A percentile compares a stretch with the other conserved stretches of the same genome.
Conservation (phyloP, 208 protist genomes). For the Leishmania amazonensis region DNA sequence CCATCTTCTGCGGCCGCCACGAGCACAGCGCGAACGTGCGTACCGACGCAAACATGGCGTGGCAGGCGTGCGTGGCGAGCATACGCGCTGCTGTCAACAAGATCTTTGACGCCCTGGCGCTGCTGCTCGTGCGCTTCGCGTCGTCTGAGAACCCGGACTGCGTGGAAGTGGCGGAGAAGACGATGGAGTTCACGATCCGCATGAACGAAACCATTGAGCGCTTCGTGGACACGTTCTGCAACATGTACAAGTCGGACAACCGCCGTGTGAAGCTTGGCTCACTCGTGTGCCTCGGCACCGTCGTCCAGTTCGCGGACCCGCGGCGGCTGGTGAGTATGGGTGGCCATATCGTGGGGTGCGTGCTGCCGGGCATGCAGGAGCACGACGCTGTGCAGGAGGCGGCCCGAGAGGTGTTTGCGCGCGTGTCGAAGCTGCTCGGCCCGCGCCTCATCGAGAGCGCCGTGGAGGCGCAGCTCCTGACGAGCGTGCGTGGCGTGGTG, state of each 20-base stretch:
- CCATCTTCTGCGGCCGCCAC: constrained; percentile 86
- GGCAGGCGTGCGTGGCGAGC: constrained; percentile 90
- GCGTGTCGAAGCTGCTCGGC: constrained; percentile 74
- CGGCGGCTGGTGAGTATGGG: constrained; percentile 75
- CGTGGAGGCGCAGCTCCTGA: constrained; percentile 83
- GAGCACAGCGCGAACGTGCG: constrained; percentile 82
- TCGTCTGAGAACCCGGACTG: constrained; percentile 86
- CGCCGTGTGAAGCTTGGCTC: constrained; percentile 73
- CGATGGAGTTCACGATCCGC: constrained; percentile 89
- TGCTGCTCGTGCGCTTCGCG: constrained; percentile 73
- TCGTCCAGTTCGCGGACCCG: constrained; percentile 75
- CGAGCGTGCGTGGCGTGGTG: constrained; percentile 85
- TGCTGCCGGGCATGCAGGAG: constrained; percentile 91
- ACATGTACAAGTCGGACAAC: constrained; percentile 64
- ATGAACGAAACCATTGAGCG: constrained; percentile 86
- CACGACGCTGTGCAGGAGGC: constrained; percentile 77
- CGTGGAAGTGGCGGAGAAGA: constrained; percentile 79
- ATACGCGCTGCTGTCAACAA: constrained; percentile 85
- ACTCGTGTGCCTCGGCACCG: constrained; percentile 63
- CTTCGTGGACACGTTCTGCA: constrained; percentile 78
- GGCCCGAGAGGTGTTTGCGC: constrained; percentile 81
- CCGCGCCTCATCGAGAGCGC: constrained; percentile 83
- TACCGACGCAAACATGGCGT: constrained; percentile 82
- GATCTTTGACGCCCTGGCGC: constrained; percentile 82
- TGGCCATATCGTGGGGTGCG: constrained; percentile 85